Base-by-base conservation (phyloP, 257 asterid genomes). In the Catharanthus roseus region DNA sequence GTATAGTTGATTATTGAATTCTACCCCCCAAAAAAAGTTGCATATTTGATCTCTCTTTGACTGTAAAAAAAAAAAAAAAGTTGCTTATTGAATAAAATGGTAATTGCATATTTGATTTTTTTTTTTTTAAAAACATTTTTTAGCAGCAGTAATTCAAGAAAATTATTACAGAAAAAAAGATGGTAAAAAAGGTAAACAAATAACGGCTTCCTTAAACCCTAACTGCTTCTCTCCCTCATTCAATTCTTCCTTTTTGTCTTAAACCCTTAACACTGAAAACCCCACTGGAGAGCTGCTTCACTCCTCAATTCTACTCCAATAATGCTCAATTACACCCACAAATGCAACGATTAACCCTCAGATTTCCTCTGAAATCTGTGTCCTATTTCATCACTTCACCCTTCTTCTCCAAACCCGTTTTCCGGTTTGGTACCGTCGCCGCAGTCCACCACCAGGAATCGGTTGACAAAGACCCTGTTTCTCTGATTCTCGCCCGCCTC, bases 321-420 rank as follows among this genome's bases (percentile, higher is more conserved):
- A 18, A 44, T 29, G 75, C 44, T 44, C 54, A 10, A 15, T 19
- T 3, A 2, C 57, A 53, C 13, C 19, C 11, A 16, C 77, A 47
- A 74, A 81, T 81, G 83, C 78, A 54, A 65, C 85, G 85, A 71
- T 78, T 84, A 69, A 81, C 79, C 80, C 65, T 78, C 82, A 81
- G 78, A 71, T 44, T 68, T 65, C 61, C 78, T 74, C 47, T 76
- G 39, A 74, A 64, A 61, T 81, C 49, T 26, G 63, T 80, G 66
- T 74, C 72, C 66, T 79, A 73, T 67, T 60, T 80, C 10, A 61
- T 81, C 16, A 2, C 70, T 72, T 74, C 78, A 4, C 47, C 73
- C 29, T 23, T 74, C 57, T 61, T 38, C 75, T 53, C 21, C 65
- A 72, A 54, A 15, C 77, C 57, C 23, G n/a, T 79, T 5, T 70